Conservation (phyloP, 306 rosid species). For the Gastrolobium bilobum region DNA sequence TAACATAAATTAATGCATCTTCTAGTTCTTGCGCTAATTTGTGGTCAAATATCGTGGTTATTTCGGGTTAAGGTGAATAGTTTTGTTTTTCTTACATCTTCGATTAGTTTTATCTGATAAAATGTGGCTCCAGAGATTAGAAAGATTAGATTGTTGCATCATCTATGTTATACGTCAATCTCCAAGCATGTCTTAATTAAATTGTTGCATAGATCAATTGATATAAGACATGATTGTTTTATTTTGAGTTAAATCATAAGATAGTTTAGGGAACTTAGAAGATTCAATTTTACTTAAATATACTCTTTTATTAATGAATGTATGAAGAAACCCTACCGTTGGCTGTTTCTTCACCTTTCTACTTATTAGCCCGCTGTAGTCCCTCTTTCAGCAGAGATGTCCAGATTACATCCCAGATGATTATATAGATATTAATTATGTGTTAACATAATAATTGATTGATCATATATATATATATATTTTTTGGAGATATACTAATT, state of each 20-base stretch:
- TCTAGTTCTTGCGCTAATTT: conserved; percentile 28
- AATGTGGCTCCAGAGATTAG: too few relatives aligned
- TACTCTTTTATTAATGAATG: too few relatives aligned
- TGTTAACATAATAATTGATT: too few relatives aligned
- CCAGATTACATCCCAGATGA: too few relatives aligned
- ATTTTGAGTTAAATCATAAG: neutral
- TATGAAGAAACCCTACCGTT: too few relatives aligned
- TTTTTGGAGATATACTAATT: too few relatives aligned
- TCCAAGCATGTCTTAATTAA: neutral
- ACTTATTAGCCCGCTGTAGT: too few relatives aligned
- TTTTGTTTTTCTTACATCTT: neutral
- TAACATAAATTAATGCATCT: conserved; percentile 47
- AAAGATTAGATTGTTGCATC: too few relatives aligned
- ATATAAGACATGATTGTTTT: neutral
- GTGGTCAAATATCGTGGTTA: neutral
- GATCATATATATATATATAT: too few relatives aligned
- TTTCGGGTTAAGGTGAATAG: neutral
- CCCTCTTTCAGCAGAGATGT: too few relatives aligned
- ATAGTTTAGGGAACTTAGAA: neutral
- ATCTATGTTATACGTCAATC: neutral
- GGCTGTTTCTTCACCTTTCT: too few relatives aligned
- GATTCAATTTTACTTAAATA: neutral
- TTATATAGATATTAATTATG: too few relatives aligned
- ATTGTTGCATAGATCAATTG: neutral
- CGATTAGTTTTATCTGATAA: neutral